Evolutionary conservation across 768 basidiomycete species (phyloP), one percentile per base, ranked within the genome.

Genomic region (Rhodocollybia butyracea): DNA sequence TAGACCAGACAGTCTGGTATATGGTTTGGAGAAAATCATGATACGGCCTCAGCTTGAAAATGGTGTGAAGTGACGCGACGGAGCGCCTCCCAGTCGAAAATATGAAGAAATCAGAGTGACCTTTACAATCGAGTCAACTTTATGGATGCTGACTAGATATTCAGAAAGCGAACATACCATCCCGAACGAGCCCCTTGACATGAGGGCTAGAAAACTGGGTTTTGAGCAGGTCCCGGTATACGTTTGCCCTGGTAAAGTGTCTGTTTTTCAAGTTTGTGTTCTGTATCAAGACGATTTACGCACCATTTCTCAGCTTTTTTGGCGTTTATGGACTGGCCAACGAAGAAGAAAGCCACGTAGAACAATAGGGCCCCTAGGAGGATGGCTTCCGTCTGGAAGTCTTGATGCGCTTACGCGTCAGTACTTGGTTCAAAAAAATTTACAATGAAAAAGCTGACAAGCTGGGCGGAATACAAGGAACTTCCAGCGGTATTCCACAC

Each of bases 51-150:
- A 95, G 79, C 42, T 83, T 76, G 68, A 94, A 79, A 62, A 89
- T 78, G 47, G 89, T 85, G 75, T 96, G 94, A 51, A 94, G 76
- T 29, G 88, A 89, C 26, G 81, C 73, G 54, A 94, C 66, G 60
- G 83, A 84, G 57, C 89, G 87, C 57, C 94, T 76, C 52, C 94
- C 94, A 2, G 93, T 94, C 39, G 91, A 91, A 72, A 89, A 97
- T 65, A 79, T 78, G 75, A 92, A 90, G 66, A 85, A 89, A 72
- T 93, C 91, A 3, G 85, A 78, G 62, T 86, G 76, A 19, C 48
- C 46, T 47, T 30, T 2, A 5, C 21, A 31, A 17, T 27, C 13
- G 41, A 13, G 21, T 91, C 91, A 62, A 94, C 92, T 38, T 76
- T 54, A 31, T n/a, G 11, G 32, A n/a, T 10, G 12, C 6, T 12